A percentile compares a stretch with the other conserved stretches of the same genome.
These are phyloP conservation scores for Globisporangium ultimum DNA, from an alignment of 352 stramenopile species.

Conservation along the genomic window DNA sequence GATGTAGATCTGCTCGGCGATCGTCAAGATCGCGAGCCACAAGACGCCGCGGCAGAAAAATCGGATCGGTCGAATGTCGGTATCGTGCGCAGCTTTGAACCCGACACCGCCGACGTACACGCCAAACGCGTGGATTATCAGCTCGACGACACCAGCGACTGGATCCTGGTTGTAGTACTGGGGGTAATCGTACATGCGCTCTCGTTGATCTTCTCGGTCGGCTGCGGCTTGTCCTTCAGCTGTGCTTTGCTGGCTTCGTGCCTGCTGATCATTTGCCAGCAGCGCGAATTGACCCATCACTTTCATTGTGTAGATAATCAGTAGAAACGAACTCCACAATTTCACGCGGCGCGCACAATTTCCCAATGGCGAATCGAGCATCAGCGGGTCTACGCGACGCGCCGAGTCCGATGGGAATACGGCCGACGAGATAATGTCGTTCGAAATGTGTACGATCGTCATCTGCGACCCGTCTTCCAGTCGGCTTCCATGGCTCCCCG, in stretches of 20 bases:
- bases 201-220: constrained; percentile 35
- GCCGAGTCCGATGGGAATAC: constrained; percentile 84
- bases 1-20: constrained; percentile 80
- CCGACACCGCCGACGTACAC: constrained; percentile 85
- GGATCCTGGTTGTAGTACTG: constrained; percentile 80
- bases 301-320: constrained; percentile 91
- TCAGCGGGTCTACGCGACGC: constrained; percentile 76
- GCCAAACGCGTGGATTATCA: constrained; percentile 78
- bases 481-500: constrained; percentile 16
- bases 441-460: constrained; percentile 76
- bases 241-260: constrained; percentile 34
- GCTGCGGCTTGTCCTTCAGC: constrained; percentile 20
- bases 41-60: constrained; percentile 80
- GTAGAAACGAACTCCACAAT: constrained; percentile 83
- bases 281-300: constrained; percentile 85
- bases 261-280: constrained; percentile 77
- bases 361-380: constrained; percentile 79
- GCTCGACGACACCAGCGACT: constrained; percentile 56
- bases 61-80: constrained; percentile 80
- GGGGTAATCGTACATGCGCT: constrained; percentile 73
- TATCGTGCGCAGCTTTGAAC: constrained; percentile 86
- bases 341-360: constrained; percentile 83
- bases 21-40: constrained; percentile 73
- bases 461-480: constrained; percentile 41
- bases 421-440: constrained; percentile 76